Evolutionary conservation across 148 eudicot species (phyloP), one percentile per base, ranked within the genome.

Genomic region (Silene uniflora): DNA sequence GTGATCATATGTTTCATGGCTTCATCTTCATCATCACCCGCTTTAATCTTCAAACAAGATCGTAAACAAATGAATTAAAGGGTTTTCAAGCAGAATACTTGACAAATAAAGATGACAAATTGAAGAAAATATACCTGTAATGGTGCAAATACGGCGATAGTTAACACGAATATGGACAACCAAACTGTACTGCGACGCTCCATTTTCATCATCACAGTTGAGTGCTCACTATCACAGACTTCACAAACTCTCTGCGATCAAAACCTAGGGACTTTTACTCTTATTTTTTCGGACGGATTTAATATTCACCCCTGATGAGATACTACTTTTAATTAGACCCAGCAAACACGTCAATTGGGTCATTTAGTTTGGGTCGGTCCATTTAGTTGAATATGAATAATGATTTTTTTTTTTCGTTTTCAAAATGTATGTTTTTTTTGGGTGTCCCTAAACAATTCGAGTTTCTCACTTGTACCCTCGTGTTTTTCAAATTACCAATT

Each of bases 1-100:
- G 78, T 64, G 60, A 25, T 32, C 14, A 73, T 23, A 47, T 59
- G 79, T 62, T 82, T 67, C 77, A 39, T 7, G 22, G 39, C 12
- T 70, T 35, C 42, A 35, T 35, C 42, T 35, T 35, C 42, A 35
- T 67, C 74, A 47, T 73, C 74, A 49, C 13, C 39, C 13, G 18
- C 44, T 6, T 21, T 61, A 65, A 76, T 66, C 83, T 76, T 73
- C 47, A 27, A 18, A 19, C 11, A 39, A 54, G 10, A 42, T 25
- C 5, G 56, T 58, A 46, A 22, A 25, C 21, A 29, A 24, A 4
- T 58, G 9, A 4, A 29, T 29, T 29, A 29, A 29, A 29, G 3
- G 32, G 3, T 3, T 29, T 29, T 29, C 3, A 29, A 29, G 32
- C 32, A 29, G 32, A 29, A 24, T 1, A 14, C 16, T 8, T 2